Percentiles rank a stretch among this genome's conserved stretches.
Conservation (phyloP, 2,329 filamentous ascomycete genomes). For the Fusarium sambucinum region DNA sequence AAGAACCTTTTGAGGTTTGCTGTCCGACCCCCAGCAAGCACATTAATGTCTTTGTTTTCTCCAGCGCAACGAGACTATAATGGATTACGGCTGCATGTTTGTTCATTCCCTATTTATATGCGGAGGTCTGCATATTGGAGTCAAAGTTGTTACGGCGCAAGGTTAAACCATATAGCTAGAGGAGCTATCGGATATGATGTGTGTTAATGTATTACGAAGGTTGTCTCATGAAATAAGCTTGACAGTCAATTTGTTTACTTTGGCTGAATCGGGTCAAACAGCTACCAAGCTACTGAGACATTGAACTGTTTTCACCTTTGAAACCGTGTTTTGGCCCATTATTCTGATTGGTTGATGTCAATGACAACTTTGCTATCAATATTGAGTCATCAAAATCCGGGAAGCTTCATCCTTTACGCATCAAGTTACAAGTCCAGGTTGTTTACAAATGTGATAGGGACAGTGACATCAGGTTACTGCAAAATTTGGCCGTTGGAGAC, state of each 20-base stretch:
- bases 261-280: background rate
- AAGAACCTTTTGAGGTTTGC: slow-evolving; percentile 5
- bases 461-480: background rate
- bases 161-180: background rate
- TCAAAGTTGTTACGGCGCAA: background rate
- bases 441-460: background rate
- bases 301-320: background rate
- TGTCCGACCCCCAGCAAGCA: background rate
- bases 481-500: too few relatives aligned
- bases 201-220: background rate
- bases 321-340: background rate
- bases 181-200: background rate
- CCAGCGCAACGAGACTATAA: background rate
- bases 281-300: background rate
- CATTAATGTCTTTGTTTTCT: background rate
- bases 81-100: background rate
- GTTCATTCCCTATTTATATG: background rate
- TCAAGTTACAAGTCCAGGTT: background rate
- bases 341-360: background rate
- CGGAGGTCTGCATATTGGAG: background rate
- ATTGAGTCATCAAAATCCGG: background rate
- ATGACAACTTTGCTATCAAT: background rate
- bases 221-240: background rate
- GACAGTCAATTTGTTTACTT: background rate
- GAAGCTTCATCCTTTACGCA: background rate